Base-by-base conservation (phyloP, 441 rosid genomes). In the Lepidium campestre region DNA sequence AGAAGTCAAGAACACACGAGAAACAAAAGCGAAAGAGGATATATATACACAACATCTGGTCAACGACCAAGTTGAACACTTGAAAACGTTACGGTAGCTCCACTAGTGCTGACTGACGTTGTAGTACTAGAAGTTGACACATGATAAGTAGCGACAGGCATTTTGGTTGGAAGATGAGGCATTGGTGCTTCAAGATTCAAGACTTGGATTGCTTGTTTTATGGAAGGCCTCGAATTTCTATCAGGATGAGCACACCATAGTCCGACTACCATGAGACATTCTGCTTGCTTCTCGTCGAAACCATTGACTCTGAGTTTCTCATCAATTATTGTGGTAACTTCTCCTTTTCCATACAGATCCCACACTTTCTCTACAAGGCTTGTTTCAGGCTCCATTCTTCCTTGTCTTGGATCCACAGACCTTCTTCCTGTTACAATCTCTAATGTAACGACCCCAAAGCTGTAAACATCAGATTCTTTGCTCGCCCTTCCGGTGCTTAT, bases 241-340 rank as follows among this genome's bases (percentile, higher is more conserved):
- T 86, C 87, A 7, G 96, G 93, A 60, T 90, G 93, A 73, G 88
- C 77, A 22, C 96, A 90, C 92, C 93, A 86, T 10, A 90, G 50
- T 44, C 93, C 90, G 20, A 77, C 77, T 12, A 70, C 57, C 85
- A 84, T 66, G 65, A 89, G 72, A 66, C 79, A 72, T 57, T 83
- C 84, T 12, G 80, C 58, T 71, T 90, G 78, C 53, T 40, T 36
- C 68, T 75, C 84, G 10, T 82, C 87, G 4, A 75, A 83, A 19
- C 74, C 88, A 69, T 17, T 10, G 80, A 23, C 13, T 18, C 20
- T 29, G 15, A 53, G 58, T 31, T 70, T 72, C 19, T 68, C 49
- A 27, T 90, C 96, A 80, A 71, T 32, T 1, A n/a, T n/a, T 32
- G 74, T 67, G 22, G 80, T 56, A 27, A 83, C 23, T 60, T 78